Evolutionary conservation across 345 rosid species (phyloP), one percentile per base, ranked within the genome.

Genomic region (Excoecaria cochinchinensis): DNA sequence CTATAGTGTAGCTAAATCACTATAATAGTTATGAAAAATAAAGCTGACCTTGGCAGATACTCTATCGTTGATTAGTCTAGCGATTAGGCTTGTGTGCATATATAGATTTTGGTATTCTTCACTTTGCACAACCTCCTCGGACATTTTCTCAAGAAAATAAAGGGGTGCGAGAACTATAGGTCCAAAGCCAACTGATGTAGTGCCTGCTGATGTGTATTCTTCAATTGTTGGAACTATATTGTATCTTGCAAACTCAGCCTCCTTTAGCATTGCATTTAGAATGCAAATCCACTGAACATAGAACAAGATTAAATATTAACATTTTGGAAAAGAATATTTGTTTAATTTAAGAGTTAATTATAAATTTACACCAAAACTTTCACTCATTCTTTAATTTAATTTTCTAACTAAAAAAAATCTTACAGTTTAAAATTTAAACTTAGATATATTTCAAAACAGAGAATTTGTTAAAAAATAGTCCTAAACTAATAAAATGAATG

Each of bases 41-140:
- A 31, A 31, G 31, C 1, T n/a, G 36, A 76, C 73, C 73, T 60
- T 21, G 12, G 48, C 57, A n/a, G 73, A 44, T 0, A 72, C 73
- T 38, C 62, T 60, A 47, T 76, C 73, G 40, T 68, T 69, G 13
- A 58, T 14, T 47, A 76, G 73, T 52, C 78, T 72, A 4, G 67
- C 78, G n/a, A 76, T 31, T 10, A 58, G 13, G 67, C 78, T 76
- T 9, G 42, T 19, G 17, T 58, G 59, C 59, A 19, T 65, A 17
- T 25, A 57, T 39, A 76, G 65, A 14, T 46, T 51, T 10, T 68
- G 40, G 62, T 76, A 76, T 51, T 76, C 78, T 36, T 40, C 21
- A 39, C 67, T 67, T 5, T 8, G 17, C 1, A 68, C 16, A 8
- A 47, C 78, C 48, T 76, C 48, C 67, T 69, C 78, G 11, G 78